Base-by-base conservation (phyloP, 768 basidiomycete genomes). In the Naganishia vaughanmartiniae region DNA sequence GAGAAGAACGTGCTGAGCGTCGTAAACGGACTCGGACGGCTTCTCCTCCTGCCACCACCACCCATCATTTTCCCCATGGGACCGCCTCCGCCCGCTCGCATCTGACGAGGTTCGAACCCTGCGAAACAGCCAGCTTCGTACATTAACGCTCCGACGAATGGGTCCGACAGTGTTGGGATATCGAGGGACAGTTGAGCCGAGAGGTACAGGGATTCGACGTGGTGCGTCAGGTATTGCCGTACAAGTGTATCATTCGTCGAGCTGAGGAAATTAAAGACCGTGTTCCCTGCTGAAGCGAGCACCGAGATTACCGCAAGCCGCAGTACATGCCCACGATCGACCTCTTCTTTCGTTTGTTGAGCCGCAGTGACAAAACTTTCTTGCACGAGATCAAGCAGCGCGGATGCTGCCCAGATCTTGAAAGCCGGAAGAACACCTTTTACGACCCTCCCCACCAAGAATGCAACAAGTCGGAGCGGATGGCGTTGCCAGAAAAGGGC, bases 61-160 rank as follows among this genome's bases (percentile, higher is more conserved):
- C 68, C 68, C 54, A 36, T 55, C 60, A 51, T 54, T 42, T 63
- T 63, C 24, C 39, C 60, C 60, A 63, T 63, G 4, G 60, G 39
- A 4, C 60, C 60, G 1, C 60, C 28, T 1, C 48, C 54, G 21
- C 55, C 67, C 11, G 66, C 34, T 65, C 66, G 21, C 26, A 17
- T 7, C 19, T 66, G 21, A 19, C 67, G 36, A 19, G 34, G 24
- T 31, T 68, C 71, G 57, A 72, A 66, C 7, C 77, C 77, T 15
- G 72, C 68, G 66, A 78, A 74, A 24, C 74, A 66, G 0, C 73
- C 77, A 0, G 74, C 76, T 70, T 78, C 77, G 65, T 73, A 69
- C 39, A 74, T 39, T 5, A 78, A 39, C 2, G 74, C 66, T 4
- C 67, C 51, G 6, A 73, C 56, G 65, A 57, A 69, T 1, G 76